Evolutionary conservation across 768 basidiomycete species (phyloP).

Genomic region (Piloderma croceum): DNA sequence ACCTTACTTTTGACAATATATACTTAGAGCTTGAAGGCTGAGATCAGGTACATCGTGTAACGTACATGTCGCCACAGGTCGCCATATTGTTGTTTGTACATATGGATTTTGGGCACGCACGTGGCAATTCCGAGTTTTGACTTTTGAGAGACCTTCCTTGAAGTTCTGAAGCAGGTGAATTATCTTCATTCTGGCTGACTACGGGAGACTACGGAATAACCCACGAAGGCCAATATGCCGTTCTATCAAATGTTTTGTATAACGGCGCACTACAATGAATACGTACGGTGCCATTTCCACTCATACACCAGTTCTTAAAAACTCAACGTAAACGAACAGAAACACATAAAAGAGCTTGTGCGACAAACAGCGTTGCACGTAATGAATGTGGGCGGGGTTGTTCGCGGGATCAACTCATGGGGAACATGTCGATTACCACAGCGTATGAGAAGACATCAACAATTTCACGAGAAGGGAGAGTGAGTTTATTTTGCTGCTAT

Average conservation of each 20-base stretch:
- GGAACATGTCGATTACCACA: slow-evolving; percentile 72
- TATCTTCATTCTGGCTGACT: no score
- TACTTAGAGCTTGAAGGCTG: no score
- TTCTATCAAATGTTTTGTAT: slow-evolving; percentile 87
- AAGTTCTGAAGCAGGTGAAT: no score
- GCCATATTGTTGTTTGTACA: no score
- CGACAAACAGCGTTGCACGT: slow-evolving; percentile 65
- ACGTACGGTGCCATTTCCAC: slow-evolving; percentile 41
- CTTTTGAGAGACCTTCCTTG: no score
- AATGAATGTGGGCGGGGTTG: slow-evolving; percentile 72
- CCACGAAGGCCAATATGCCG: slow-evolving; percentile 76
- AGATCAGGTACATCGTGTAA: no score
- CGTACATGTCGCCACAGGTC: no score
- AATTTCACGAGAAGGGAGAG: slow-evolving; percentile 64
- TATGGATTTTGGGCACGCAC: no score
- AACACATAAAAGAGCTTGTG: slow-evolving; percentile 71
- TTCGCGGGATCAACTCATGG: slow-evolving; percentile 71
- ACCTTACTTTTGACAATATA: no score
- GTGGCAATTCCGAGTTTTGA: no score
- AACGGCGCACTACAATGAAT: slow-evolving; percentile 67
- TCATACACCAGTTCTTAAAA: neutral
- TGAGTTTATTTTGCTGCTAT: no score
- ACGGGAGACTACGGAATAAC: no score
- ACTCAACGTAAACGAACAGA: slow-evolving; percentile 33
- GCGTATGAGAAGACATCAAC: slow-evolving; percentile 60